These are phyloP conservation scores for Quercus cerris DNA, from an alignment of 306 rosid genomes.

Conservation along the genomic window DNA sequence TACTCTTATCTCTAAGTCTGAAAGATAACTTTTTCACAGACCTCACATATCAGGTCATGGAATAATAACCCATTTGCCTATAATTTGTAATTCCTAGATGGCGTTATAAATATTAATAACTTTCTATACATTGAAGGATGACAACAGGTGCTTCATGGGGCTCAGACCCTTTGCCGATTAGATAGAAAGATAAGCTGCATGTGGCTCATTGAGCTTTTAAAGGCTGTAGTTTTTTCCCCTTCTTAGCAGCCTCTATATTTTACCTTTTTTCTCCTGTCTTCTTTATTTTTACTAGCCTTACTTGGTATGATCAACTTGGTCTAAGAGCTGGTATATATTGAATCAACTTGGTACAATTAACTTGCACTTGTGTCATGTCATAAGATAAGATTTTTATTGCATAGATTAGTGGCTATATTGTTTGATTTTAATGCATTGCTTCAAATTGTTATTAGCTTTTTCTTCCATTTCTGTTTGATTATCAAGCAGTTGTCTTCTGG, in stretches of 20 bases:
- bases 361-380: conserved; percentile 7
- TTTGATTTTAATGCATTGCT: conserved; percentile 4
- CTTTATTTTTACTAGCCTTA: conserved; percentile 10
- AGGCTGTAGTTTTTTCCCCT: neutral
- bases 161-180: neutral
- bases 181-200: neutral
- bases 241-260: neutral
- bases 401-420: neutral
- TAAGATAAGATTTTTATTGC: neutral
- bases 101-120: neutral
- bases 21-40: neutral
- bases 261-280: neutral
- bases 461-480: neutral
- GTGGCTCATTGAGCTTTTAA: neutral
- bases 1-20: neutral
- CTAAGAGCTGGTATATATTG: neutral
- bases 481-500: conserved; percentile 4
- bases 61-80: neutral
- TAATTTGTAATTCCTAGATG: neutral
- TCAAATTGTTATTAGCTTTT: neutral
- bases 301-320: neutral
- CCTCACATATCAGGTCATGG: neutral
- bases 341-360: neutral
- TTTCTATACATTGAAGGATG: neutral
- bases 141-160: neutral